Percentiles rank a stretch among this genome's conserved stretches.
Evolutionary conservation across 306 rosid genomes (phyloP).

Genomic region (Rubus idaeus): DNA sequence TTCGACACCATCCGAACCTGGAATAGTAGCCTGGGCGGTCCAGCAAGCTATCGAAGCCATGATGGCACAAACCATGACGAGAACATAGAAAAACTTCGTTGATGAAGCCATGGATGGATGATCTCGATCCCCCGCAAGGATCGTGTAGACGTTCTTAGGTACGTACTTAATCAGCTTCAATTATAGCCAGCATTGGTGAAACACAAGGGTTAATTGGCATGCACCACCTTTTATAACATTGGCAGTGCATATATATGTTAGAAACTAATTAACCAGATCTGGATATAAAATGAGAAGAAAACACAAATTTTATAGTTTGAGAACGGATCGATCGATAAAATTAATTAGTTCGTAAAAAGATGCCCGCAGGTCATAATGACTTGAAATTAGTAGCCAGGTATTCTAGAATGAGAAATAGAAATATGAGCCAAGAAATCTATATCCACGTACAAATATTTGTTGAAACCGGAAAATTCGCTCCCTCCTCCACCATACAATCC

Average conservation of each 20-base stretch:
- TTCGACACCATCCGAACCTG: not conserved
- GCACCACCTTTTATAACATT: not conserved
- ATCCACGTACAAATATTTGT: not conserved
- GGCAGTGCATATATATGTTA: not conserved
- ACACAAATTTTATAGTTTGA: not conserved
- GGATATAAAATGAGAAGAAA: not conserved
- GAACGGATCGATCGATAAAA: not conserved
- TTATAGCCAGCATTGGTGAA: not conserved
- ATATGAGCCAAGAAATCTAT: not conserved
- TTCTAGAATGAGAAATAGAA: not conserved
- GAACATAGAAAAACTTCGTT: not conserved
- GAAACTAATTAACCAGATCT: not conserved
- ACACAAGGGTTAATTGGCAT: not conserved
- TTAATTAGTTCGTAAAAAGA: not conserved
- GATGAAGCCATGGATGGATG: not conserved
- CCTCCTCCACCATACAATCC: not conserved
- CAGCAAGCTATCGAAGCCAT: not conserved
- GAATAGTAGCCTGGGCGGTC: not conserved
- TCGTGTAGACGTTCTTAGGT: not conserved
- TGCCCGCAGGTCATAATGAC: not conserved
- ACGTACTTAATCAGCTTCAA: not conserved
- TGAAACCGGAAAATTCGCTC: not conserved
- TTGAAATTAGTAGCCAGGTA: not conserved
- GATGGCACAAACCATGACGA: not conserved
- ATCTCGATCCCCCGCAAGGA: not conserved